phyloP scores from a whole-genome alignment of 2,329 filamentous ascomycete genomes.

The Trichoderma gracile region DNA sequence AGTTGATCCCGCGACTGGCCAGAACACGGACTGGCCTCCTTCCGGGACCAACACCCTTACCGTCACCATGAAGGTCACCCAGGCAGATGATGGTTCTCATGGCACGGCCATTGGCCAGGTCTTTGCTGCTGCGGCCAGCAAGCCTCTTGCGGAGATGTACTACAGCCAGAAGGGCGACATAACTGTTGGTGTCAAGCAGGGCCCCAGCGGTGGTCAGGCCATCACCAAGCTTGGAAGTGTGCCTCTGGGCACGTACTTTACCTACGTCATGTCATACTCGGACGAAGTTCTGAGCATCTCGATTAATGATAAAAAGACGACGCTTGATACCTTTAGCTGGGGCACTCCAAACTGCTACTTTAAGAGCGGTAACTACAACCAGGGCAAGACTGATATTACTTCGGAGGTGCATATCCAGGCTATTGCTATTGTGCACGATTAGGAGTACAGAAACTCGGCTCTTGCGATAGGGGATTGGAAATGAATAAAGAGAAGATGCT shows the following conservation, averaged over 20 bases:
- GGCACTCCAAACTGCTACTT: conserved; percentile 40
- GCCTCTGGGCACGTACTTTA: conserved; percentile 38
- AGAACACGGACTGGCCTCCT: conserved; percentile 33
- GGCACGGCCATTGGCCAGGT: conserved; percentile 40
- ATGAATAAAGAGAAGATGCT: not conserved
- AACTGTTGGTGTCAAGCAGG: conserved; percentile 38
- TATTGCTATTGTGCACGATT: conserved; percentile 35
- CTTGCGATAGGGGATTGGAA: no score
- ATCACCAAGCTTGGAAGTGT: conserved; percentile 39
- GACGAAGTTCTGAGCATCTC: conserved; percentile 37
- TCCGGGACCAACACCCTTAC: conserved; percentile 22
- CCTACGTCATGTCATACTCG: conserved; percentile 43
- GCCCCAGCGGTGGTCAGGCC: conserved; percentile 37
- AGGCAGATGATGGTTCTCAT: conserved; percentile 41
- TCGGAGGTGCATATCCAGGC: conserved; percentile 34
- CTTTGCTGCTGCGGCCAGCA: conserved; percentile 39
- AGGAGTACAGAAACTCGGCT: not conserved
- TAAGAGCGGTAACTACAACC: conserved; percentile 44
- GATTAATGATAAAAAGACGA: conserved; percentile 35
- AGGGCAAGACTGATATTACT: conserved; percentile 32
- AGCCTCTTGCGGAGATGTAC: conserved; percentile 45
- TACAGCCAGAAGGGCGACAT: conserved; percentile 39
- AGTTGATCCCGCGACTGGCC: conserved; percentile 36
- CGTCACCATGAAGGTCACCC: conserved; percentile 35
- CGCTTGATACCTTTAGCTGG: conserved; percentile 35